Percentiles rank a stretch among this genome's conserved stretches.
Evolutionary conservation across 163 green algal genomes (phyloP).

Genomic region (Coccomyxa subellipsoidea): DNA sequence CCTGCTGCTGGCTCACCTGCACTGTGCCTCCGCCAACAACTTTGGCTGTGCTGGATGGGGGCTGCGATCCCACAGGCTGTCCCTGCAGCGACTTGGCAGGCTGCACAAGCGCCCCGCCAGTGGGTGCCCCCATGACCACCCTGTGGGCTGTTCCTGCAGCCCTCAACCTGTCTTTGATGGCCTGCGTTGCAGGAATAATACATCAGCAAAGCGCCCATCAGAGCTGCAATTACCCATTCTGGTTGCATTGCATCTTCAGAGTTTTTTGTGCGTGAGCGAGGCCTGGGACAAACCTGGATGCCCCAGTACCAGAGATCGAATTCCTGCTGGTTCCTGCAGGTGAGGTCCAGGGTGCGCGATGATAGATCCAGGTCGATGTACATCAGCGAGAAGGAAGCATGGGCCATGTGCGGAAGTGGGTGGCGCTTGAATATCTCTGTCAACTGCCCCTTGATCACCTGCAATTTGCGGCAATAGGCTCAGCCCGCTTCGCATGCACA

Average conservation of each 20-base stretch:
- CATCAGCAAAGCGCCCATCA: not conserved
- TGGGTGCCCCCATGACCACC: not conserved
- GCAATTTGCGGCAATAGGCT: too few species aligned
- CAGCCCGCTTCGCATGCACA: too few species aligned
- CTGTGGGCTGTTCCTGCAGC: not conserved
- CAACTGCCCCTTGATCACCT: conserved; percentile 65
- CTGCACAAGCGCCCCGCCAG: not conserved
- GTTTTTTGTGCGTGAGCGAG: too few species aligned
- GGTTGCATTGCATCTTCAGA: too few species aligned
- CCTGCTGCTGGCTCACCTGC: conserved; percentile 6
- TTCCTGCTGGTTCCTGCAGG: conserved; percentile 55
- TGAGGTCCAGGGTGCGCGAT: conserved; percentile 64
- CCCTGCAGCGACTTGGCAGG: not conserved
- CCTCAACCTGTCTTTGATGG: not conserved
- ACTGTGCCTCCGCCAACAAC: conserved; percentile 21
- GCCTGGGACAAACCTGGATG: conserved; percentile 43
- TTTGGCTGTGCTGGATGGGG: not conserved
- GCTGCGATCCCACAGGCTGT: conserved; percentile 4
- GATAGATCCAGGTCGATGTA: conserved; percentile 54
- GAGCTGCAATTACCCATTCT: too few species aligned
- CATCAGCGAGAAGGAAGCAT: conserved; percentile 73
- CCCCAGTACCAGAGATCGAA: conserved; percentile 78
- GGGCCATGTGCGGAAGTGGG: conserved; percentile 46
- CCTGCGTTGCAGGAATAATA: not conserved
- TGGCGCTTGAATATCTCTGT: conserved; percentile 73